Evolutionary conservation across 208 protist genomes (phyloP), one percentile per base, ranked within the genome.

Genomic region (Wallacemonas sp.): DNA sequence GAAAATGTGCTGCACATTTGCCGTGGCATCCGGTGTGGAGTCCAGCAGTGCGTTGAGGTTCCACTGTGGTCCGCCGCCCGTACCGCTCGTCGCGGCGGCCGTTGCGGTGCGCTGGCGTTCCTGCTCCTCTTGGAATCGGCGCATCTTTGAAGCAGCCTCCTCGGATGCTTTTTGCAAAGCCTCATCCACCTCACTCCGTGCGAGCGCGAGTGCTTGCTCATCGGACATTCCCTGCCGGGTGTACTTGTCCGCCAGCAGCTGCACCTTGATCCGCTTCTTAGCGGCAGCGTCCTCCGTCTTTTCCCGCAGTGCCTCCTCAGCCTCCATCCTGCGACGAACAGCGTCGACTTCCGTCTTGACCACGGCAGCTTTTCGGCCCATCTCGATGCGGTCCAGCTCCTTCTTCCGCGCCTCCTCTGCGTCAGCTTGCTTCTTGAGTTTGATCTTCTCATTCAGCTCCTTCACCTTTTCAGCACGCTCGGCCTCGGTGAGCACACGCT

Each of bases 241-340:
- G 26, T 86, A 80, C n/a, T 79, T 79, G 70, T 95, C 90, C 1
- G 77, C 76, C 0, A 76, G 50, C n/a, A 95, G 76, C 50, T 92
- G 81, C 2, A 93, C 69, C 42, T 84, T 80, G 10, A 95, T 68
- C 29, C 78, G 72, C 5, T 81, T 74, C 28, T 76, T 63, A 1
- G 87, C 90, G 42, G 74, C 72, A 20, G 72, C 66, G 59, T 92
- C 83, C 8, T 70, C 84, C 12, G 77, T 72, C 64, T 87, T 89
- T 52, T 92, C 69, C 5, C 82, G 71, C 31, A 57, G 64, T 20
- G 72, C 73, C 61, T 82, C 82, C 7, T 78, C 74, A 23, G 79
- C 23, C 32, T 92, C 79, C 29, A 73, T 57, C 65, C 92, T 67
- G 20, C 76, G 64, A 25, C 79, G 81, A 14, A 87, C 57, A 16